phyloP scores from a whole-genome alignment of 2,329 filamentous ascomycete genomes.

The Cladosporium sp. region DNA sequence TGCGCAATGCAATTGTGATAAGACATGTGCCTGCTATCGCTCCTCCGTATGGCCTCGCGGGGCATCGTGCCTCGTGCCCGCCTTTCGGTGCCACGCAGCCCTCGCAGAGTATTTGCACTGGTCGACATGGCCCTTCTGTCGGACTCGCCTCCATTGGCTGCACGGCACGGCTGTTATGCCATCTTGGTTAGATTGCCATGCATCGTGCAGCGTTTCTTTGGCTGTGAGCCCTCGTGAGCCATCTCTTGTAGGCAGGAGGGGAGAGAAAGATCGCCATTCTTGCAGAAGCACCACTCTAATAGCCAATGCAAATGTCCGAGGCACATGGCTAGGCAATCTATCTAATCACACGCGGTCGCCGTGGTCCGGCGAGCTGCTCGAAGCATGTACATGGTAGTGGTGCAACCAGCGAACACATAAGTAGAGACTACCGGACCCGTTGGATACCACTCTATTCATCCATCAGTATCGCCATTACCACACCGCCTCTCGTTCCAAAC shows the following conservation, averaged over 20 bases:
- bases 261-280: conserved; percentile 9
- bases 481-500: conserved; percentile 8
- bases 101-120: not conserved
- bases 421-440: not conserved
- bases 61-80: not conserved
- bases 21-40: conserved; percentile 16
- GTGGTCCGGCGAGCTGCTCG: conserved; percentile 4
- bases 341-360: conserved; percentile 12
- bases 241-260: conserved; percentile 15
- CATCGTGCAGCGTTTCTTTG: conserved; percentile 16
- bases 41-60: conserved; percentile 11
- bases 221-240: conserved; percentile 6
- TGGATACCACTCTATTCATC: not conserved
- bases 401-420: conserved; percentile 8
- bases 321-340: conserved; percentile 10
- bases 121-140: not conserved
- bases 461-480: conserved; percentile 5
- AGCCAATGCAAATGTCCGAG: conserved; percentile 11
- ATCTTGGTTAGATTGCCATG: not conserved
- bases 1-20: not conserved
- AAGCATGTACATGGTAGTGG: not conserved
- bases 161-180: conserved; percentile 6
- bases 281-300: conserved; percentile 9
- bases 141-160: not conserved
- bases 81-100: not conserved